Base-by-base conservation (phyloP, 495 filamentous ascomycete genomes). In the Aspergillus sclerotioniger region DNA sequence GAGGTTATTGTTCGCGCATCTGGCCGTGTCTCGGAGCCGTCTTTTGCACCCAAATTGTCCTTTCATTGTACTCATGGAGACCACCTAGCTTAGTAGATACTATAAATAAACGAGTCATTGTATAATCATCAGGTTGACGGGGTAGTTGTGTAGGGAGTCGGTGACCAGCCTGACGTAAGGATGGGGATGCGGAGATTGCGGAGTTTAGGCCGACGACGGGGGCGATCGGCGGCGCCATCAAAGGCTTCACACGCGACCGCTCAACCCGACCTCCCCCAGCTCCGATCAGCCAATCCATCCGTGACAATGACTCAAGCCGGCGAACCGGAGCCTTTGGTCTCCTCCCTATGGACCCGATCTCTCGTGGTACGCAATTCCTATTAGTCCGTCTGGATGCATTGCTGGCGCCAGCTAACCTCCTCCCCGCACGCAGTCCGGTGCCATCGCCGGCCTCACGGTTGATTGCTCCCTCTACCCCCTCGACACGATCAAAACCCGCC, bases 391-490 rank as follows among this genome's bases (percentile, higher is more conserved):
- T 12, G 9, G n/a, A 20, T 15, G 13, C 29, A 6, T 3, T 25
- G 20, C 51, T 29, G 17, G 33, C 17, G 29, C 19, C 37, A 32
- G 12, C 13, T 49, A 44, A 31, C 13, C 52, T 13, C 41, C 21
- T 17, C 10, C 19, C 10, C 73, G 72, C 57, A 76, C 80, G 53
- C 70, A 91, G 73, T 86, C 91, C 52, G 91, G 90, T 61, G 91
- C 84, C 59, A 75, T 94, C 52, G 91, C 91, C 56, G 91, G 91
- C 62, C 90, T 90, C 29, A 91, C 91, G 0, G 91, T 96, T 71
- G 91, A 96, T 78, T 87, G 92, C 67, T 90, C 90, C 35, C 88
- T 96, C 62, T 94, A 88, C 78, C 91, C 91, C 1, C 88, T 96
- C 75, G 91, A 94, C 81, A 95, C 92, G 0, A 85, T 94, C 63